Conservation (phyloP, 2,329 filamentous ascomycete genomes). For the Neonectria faginata region DNA sequence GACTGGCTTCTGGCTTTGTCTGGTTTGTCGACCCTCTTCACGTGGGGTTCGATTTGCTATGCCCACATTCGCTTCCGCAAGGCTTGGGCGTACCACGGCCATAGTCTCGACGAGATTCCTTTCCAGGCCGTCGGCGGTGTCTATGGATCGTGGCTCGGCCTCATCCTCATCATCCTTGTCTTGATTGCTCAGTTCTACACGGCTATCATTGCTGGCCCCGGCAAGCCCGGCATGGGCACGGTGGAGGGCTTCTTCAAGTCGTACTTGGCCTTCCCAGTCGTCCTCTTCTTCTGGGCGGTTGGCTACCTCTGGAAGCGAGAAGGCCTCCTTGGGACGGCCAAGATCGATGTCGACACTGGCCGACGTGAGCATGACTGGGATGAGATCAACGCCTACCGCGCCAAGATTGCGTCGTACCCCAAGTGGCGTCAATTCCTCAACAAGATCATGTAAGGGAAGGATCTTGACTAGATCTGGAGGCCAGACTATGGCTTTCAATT, state of each 20-base stretch:
- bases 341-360: conserved; percentile 77
- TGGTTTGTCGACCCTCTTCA: conserved; percentile 72
- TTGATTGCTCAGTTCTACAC: conserved; percentile 68
- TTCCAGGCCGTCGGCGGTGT: conserved; percentile 72
- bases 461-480: neutral
- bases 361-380: conserved; percentile 76
- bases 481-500: neutral
- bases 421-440: conserved; percentile 59
- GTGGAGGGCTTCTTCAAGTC: conserved; percentile 67
- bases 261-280: conserved; percentile 66
- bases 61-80: conserved; percentile 73
- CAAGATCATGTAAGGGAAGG: conserved; percentile 51
- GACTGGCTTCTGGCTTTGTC: conserved; percentile 74
- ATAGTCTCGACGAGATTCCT: conserved; percentile 73
- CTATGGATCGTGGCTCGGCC: conserved; percentile 72
- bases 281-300: conserved; percentile 65
- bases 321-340: conserved; percentile 66
- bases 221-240: conserved; percentile 50
- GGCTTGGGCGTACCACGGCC: conserved; percentile 70
- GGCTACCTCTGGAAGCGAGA: conserved; percentile 76
- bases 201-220: conserved; percentile 56
- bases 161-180: conserved; percentile 66
- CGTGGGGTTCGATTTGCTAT: conserved; percentile 74
- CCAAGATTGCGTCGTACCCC: conserved; percentile 62
- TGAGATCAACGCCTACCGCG: conserved; percentile 66